Base-by-base conservation (phyloP, 306 rosid genomes). In the Medicago lupulina region DNA sequence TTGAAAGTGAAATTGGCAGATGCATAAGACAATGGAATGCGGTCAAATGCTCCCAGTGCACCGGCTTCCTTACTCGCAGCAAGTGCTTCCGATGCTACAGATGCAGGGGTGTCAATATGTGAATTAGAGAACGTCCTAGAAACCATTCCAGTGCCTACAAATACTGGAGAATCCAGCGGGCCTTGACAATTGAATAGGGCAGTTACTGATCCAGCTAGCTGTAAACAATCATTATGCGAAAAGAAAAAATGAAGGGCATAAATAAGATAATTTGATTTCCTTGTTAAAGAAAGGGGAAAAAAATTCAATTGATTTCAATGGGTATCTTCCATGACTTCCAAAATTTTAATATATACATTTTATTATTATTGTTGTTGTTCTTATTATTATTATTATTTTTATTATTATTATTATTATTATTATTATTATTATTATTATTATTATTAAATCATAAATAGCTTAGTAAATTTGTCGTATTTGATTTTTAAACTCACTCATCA, bases 131-230 rank as follows among this genome's bases (percentile, higher is more conserved):
- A 86, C 50, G 89, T 91, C 86, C 98, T 88, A 75, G 96, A 89
- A 83, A 91, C 96, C 98, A 94, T 91, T 85, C 96, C 98, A 83
- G 97, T 91, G 80, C 98, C 98, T 57, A 94, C 98, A 84, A 94
- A 94, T 74, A 94, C 77, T 75, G 98, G 98, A 75, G 95, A 83
- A 81, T 87, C 90, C 77, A 94, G 65, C 34, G 98, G 98, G 34
- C 98, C 98, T 91, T 94, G 98, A 85, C 98, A 94, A 87, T 94
- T 94, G 84, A 91, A 94, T 44, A 94, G 90, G 79, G 98, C 92
- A 58, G 97, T 94, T 82, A 87, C 91, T 66, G 98, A 91, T 76
- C 98, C 98, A 76, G 98, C 96, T 71, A 94, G 74, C 98, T 94
- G 93, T 86, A 87, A 81, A 71, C 43, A 67, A 84, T 13, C 25